Evolutionary conservation across 2,329 filamentous ascomycete species (phyloP), one percentile per base, ranked within the genome.

Genomic region (Aspergillus fructus): DNA sequence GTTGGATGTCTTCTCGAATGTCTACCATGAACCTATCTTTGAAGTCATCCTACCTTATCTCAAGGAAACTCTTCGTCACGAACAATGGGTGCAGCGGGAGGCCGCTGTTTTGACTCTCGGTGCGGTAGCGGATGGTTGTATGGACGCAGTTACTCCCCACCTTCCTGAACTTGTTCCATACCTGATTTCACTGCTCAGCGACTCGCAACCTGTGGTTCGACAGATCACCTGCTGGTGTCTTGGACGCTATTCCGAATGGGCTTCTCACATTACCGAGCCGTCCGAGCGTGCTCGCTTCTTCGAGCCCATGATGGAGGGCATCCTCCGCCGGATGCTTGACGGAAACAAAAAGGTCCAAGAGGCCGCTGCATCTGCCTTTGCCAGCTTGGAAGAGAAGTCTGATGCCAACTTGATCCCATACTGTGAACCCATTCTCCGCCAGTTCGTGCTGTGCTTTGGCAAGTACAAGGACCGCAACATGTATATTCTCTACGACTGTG

Each of bases 381-480:
- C 94, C 4, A 96, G 93, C 68, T 83, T 99, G 8, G 94, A 97
- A 74, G 94, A 97, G 73, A 96, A 96, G 74, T 90, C 94, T 0
- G 91, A 91, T 58, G 86, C 86, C 62, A 83, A 88, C 60, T 78
- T 99, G 42, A 86, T 88, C 62, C 91, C 91, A 0, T 99, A 97
- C 76, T 93, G 91, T 67, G 84, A 88, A 27, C 90, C 93, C 24
- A 97, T 99, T 67, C 85, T 97, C 53, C 88, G 88, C 60, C 94
- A 97, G 72, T 97, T 93, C 69, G 92, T 97, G 52, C 82, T 84
- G 59, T 99, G 94, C 75, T 99, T 99, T 76, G 84, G 82, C 53
- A 92, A 90, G 76, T 99, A 97, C 85, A 97, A 99, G 82, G 93
- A 97, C 75, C 89, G 91, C 68, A 99, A 99, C 78, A 97, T 97